phyloP scores from a whole-genome alignment of 108 stramenopile genomes.

The Nannochloropsis gaditana region DNA sequence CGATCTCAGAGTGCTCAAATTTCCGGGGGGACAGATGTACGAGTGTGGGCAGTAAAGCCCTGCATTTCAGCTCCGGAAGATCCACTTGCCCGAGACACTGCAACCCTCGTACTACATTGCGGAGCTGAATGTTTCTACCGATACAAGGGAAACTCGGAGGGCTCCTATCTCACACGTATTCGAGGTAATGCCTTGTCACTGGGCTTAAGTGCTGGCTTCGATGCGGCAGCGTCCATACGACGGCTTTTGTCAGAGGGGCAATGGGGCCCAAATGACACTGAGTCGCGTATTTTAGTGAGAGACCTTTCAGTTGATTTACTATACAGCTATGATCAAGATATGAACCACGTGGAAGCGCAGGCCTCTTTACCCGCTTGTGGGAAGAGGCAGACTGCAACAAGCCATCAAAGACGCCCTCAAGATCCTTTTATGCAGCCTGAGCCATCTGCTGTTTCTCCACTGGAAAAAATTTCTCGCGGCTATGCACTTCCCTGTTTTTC shows the following conservation, averaged over 20 bases:
- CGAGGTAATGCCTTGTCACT: background rate
- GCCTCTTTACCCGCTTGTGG: conserved; percentile 27
- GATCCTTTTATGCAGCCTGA: background rate
- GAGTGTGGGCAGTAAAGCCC: conserved; percentile 35
- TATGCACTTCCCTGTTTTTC: background rate
- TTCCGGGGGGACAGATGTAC: conserved; percentile 34
- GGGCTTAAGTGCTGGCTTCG: background rate
- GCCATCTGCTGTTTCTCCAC: background rate
- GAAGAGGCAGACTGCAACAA: background rate
- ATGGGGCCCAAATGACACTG: conserved; percentile 23
- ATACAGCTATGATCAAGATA: conserved; percentile 27
- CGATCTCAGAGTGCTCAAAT: background rate
- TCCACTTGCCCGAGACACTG: conserved; percentile 23
- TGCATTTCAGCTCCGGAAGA: conserved; percentile 34
- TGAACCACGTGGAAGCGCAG: conserved; percentile 37
- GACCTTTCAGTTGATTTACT: conserved; percentile 32
- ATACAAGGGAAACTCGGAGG: conserved; percentile 11
- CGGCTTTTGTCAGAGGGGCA: conserved; percentile 5
- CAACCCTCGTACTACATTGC: conserved; percentile 28
- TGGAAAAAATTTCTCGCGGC: background rate
- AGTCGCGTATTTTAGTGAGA: conserved; percentile 31
- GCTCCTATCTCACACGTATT: background rate
- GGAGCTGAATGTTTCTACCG: conserved; percentile 33
- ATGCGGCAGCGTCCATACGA: background rate
- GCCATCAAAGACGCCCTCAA: background rate